Conservation (phyloP, 306 rosid genomes). For the Quercus gilva region DNA sequence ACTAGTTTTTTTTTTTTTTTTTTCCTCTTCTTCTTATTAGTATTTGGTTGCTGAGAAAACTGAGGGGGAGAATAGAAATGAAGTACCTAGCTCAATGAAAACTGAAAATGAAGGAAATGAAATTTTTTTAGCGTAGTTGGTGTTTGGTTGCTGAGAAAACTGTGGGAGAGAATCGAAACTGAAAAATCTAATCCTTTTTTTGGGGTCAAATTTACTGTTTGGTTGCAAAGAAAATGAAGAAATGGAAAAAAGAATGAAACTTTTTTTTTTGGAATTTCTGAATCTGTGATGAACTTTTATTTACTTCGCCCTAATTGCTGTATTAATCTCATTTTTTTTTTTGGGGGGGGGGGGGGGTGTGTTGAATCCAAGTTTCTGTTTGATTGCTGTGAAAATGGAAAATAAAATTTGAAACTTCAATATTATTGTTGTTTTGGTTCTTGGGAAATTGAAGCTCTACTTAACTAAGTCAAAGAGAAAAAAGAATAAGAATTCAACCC, state of each 20-base stretch:
- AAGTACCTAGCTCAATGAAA: neutral
- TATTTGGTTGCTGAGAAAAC: conserved; percentile 2
- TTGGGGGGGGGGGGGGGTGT: too few relatives aligned
- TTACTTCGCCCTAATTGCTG: neutral
- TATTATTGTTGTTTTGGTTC: neutral
- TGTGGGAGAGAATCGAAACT: neutral
- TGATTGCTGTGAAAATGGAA: neutral
- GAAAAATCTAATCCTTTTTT: neutral
- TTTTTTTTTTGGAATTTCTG: neutral
- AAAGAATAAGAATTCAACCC: neutral
- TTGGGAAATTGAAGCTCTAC: neutral
- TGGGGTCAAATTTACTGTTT: neutral
- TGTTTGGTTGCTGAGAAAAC: neutral
- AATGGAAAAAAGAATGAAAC: neutral
- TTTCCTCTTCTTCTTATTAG: too few relatives aligned
- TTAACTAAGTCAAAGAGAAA: neutral
- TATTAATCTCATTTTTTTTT: neutral
- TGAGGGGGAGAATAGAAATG: neutral
- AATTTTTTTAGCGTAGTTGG: neutral
- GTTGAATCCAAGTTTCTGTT: neutral
- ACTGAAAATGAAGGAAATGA: neutral
- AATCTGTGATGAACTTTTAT: neutral
- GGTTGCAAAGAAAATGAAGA: neutral
- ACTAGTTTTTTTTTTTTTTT: too few relatives aligned
- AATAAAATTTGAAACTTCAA: neutral